These are phyloP conservation scores for Toxicodendron radicans DNA, from an alignment of 345 rosid genomes.

Conservation along the genomic window DNA sequence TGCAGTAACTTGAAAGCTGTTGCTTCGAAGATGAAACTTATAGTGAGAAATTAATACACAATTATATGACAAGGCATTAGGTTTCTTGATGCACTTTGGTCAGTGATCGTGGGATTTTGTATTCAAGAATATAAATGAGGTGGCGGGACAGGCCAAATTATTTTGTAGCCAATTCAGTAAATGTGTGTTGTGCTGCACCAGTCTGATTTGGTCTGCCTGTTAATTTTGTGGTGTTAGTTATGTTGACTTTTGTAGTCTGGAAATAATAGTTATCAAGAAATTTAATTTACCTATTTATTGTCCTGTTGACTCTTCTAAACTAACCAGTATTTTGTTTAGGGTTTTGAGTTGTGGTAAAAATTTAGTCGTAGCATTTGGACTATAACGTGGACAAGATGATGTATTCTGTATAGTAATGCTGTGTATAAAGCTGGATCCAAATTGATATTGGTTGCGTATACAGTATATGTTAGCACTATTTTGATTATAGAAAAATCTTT, in stretches of 20 bases:
- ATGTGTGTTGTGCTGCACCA: not conserved
- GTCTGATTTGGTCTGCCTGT: not conserved
- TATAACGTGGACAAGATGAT: too few relatives aligned
- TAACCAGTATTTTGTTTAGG: too few relatives aligned
- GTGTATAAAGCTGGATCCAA: too few relatives aligned
- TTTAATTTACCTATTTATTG: not conserved
- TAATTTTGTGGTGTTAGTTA: not conserved
- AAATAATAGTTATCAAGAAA: constrained; percentile 3
- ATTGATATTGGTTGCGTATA: too few relatives aligned
- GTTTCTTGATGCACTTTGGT: not conserved
- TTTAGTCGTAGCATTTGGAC: too few relatives aligned
- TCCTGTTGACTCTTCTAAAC: too few relatives aligned
- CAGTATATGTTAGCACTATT: too few relatives aligned
- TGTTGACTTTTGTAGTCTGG: not conserved
- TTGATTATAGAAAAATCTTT: too few relatives aligned
- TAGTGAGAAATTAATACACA: not conserved
- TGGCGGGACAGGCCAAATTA: constrained; percentile 6
- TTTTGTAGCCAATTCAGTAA: not conserved
- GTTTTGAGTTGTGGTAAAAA: too few relatives aligned
- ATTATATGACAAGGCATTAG: not conserved
- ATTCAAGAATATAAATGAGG: not conserved
- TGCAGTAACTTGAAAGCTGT: constrained; percentile 25
- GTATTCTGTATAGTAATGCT: too few relatives aligned
- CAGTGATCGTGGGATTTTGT: not conserved
- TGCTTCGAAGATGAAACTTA: not conserved